Evolutionary conservation across 1,284 basidiomycete species (phyloP), one percentile per base, ranked within the genome.

Genomic region (Mycena sp.): DNA sequence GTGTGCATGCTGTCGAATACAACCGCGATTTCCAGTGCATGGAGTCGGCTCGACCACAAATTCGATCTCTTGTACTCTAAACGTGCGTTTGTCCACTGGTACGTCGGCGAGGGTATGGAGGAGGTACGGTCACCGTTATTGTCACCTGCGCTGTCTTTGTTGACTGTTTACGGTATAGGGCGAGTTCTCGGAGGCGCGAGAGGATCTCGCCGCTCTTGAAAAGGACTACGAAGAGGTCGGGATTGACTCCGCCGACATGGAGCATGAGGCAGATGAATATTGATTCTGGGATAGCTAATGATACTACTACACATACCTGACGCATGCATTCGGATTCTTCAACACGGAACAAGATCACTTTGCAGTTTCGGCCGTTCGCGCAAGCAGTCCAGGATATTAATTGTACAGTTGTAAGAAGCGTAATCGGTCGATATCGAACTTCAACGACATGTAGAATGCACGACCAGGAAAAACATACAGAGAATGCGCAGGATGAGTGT

Each of bases 91-190:
- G 94, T 93, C 49, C 91, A 96, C 83, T 93, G 94, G 94, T 97
- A 96, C 72, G 94, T 95, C 67, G 96, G 96, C 71, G 96, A 98
- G 80, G 96, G 96, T 81, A 99, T 98, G 96, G 96, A 98, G 80
- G 96, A 98, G 69, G 76, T 75, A 66, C 32, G 69, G 65, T 52
- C 50, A 17, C 10, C 5, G 25, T 41, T 21, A n/a, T 50, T 45
- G 32, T 12, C 41, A 21, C 17, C 30, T 26, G 52, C 50, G 30
- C 35, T 40, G 12, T 45, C 30, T n/a, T n/a, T 14, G 23, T 30
- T 58, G 37, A 45, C 29, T 48, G n/a, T 35, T 9, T 19, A 1
- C 23, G 4, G 4, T 26, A 5, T 16, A 66, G 83, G 96, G 96
- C 76, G 96, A 99, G 81, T 97, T 98, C 83, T 95, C 94, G 49